A percentile compares a stretch with the other conserved stretches of the same genome.
phyloP scores from a whole-genome alignment of 129 eudicot species.

The Tanacetum coccineum region DNA sequence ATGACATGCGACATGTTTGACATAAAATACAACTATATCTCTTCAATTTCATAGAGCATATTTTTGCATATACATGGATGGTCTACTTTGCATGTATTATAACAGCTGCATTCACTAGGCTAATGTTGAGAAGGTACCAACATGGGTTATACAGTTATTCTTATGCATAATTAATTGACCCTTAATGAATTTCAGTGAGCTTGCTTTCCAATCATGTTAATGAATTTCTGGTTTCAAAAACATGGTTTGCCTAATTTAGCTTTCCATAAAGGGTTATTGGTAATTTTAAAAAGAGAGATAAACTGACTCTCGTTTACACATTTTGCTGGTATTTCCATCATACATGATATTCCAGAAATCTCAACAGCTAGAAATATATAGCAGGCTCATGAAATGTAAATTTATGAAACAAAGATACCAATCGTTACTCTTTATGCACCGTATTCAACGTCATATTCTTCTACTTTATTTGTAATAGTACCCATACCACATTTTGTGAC shows the following conservation, averaged over 20 bases:
- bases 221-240: conserved; percentile 1
- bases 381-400: not conserved
- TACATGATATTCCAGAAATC: conserved; percentile 5
- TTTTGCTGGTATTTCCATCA: no score
- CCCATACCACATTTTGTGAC: conserved; percentile 2
- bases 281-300: no score
- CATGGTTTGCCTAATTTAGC: conserved; percentile 12
- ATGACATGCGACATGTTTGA: not conserved
- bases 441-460: not conserved
- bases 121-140: not conserved
- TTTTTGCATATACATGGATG: not conserved
- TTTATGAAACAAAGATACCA: conserved; percentile 2
- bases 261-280: not conserved
- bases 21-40: not conserved
- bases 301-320: no score
- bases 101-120: not conserved
- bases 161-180: not conserved
- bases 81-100: not conserved
- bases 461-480: no score
- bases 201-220: not conserved
- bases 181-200: conserved; percentile 9
- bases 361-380: conserved; percentile 4
- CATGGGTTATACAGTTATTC: not conserved
- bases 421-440: conserved; percentile 17
- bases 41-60: not conserved